These are phyloP conservation scores for Ilyonectria robusta DNA, from an alignment of 2,329 filamentous ascomycete species.

Conservation along the genomic window DNA sequence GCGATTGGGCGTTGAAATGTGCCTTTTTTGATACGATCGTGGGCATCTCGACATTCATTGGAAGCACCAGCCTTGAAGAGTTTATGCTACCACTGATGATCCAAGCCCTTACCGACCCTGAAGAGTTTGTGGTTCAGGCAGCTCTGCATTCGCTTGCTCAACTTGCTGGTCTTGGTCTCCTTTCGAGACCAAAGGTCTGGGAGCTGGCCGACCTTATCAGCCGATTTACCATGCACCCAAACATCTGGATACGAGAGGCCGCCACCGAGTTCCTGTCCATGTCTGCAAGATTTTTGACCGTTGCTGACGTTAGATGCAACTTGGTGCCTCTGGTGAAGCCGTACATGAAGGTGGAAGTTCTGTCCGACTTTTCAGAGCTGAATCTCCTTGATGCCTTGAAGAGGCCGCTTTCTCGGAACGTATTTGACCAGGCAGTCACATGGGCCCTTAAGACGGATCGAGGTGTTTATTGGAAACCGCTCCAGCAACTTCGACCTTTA, in stretches of 20 bases:
- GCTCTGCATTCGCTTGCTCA: conserved; percentile 89
- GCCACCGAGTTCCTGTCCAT: conserved; percentile 87
- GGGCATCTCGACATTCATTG: conserved; percentile 91
- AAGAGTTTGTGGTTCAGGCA: conserved; percentile 94
- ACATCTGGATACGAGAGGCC: conserved; percentile 94
- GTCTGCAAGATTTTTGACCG: conserved; percentile 80
- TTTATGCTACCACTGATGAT: conserved; percentile 97
- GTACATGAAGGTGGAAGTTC: conserved; percentile 82
- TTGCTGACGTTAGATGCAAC: conserved; percentile 87
- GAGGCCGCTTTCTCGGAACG: conserved; percentile 81
- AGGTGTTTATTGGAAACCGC: conserved; percentile 88
- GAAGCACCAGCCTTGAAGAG: conserved; percentile 89
- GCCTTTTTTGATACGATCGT: conserved; percentile 97
- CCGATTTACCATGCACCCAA: conserved; percentile 93
- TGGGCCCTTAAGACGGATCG: conserved; percentile 89
- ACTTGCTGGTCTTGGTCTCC: conserved; percentile 88
- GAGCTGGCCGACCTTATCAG: conserved; percentile 87
- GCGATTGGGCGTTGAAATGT: conserved; percentile 96
- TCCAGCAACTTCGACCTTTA: conserved; percentile 74
- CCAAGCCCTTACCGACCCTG: conserved; percentile 91
- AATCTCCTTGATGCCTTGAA: conserved; percentile 86
- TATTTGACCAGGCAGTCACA: conserved; percentile 86
- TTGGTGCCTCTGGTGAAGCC: conserved; percentile 84
- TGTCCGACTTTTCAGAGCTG: conserved; percentile 77
- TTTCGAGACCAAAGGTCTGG: conserved; percentile 88